A percentile compares a stretch with the other conserved stretches of the same genome.
Conservation (phyloP, 2,329 filamentous ascomycete species). For the Fusarium sp. region DNA sequence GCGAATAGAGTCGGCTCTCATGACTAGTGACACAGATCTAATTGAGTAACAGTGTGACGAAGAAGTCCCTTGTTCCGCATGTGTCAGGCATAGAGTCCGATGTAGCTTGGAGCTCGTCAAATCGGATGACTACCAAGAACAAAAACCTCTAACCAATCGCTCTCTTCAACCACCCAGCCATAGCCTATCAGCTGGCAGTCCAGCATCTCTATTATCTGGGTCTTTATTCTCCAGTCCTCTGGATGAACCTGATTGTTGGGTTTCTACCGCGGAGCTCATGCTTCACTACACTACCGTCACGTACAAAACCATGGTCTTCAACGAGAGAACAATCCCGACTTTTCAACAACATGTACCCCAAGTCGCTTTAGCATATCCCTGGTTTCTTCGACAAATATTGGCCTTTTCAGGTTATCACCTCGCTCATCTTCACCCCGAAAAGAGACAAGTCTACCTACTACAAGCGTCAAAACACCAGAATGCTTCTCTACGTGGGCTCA, state of each 20-base stretch:
- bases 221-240: conserved; percentile 6
- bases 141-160: background rate
- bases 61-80: conserved; percentile 23
- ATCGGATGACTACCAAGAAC: background rate
- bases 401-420: conserved; percentile 34
- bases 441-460: conserved; percentile 4
- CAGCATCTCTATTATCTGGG: conserved; percentile 16
- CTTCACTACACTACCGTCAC: conserved; percentile 35
- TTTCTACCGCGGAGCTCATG: conserved; percentile 31
- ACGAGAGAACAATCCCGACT: conserved; percentile 8
- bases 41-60: conserved; percentile 17
- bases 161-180: conserved; percentile 13
- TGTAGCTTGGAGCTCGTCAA: conserved; percentile 22
- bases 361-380: conserved; percentile 25
- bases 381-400: conserved; percentile 31
- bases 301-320: conserved; percentile 31
- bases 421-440: conserved; percentile 25
- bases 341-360: conserved; percentile 32
- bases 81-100: conserved; percentile 21
- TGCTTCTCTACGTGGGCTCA: conserved; percentile 23
- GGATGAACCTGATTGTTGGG: conserved; percentile 22
- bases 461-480: conserved; percentile 37
- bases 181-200: background rate
- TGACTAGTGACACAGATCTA: background rate
- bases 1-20: background rate